Base-by-base conservation (phyloP, 495 filamentous ascomycete genomes). In the Neurospora terricola region DNA sequence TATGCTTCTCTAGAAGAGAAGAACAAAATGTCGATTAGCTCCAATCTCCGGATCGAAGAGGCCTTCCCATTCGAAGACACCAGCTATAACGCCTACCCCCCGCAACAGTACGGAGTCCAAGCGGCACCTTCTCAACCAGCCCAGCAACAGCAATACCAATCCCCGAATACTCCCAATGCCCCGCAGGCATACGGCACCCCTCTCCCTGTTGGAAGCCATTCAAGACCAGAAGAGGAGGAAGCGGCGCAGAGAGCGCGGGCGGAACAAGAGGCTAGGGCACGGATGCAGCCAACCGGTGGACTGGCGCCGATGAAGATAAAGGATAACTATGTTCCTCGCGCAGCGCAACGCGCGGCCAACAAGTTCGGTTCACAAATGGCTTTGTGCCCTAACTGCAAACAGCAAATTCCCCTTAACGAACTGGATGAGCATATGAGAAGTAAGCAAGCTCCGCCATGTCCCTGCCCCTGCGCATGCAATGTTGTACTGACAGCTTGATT, bases 1-100 rank as follows among this genome's bases (percentile, higher is more conserved):
- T 94, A 93, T 70, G 94, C 94, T 54, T 97, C 94, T 14, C 86
- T 98, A 14, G 96, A 99, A 77, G 93, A 98, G 82, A 97, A 95
- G 81, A 94, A 93, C 45, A 91, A 89, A 82, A 91, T 94, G 81
- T 96, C 93, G 38, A 89, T 97, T 73, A 88, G 87, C 78, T 89
- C 90, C 76, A 91, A 90, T 73, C 86, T 94, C 75, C 90, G 96
- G 40, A 96, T 98, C 74, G 96, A 98, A 83, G 96, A 98, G 85
- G 94, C 95, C 16, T 94, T 97, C 89, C 96, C 96, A 14, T 87
- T 89, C 62, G 93, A 94, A 54, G 88, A 92, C 34, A 82, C 80
- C 36, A 79, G 34, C 68, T 82, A 79, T 76, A 82, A 82, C 70
- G 79, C 79, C 14, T 79, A 79, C 38, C 80, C 80, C 2, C 76